Evolutionary conservation across 2,329 filamentous ascomycete genomes (phyloP), one percentile per base, ranked within the genome.

Genomic region (Cercospora sp.): DNA sequence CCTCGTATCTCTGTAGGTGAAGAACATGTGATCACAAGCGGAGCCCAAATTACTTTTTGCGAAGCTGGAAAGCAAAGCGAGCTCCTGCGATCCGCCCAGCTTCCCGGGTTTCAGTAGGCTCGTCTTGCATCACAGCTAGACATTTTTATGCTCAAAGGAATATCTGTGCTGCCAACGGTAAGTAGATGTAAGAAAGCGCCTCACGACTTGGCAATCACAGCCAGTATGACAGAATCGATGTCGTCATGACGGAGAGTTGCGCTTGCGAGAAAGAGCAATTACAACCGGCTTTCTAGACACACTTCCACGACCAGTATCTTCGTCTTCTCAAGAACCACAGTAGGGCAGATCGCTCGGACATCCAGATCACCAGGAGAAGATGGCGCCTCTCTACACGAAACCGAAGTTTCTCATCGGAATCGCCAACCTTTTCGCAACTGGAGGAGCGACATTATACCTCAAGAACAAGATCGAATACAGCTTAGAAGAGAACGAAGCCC

Each of bases 401-500:
- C 62, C 62, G 4, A 45, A 9, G 2, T 59, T 65, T 53, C 34
- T 65, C 51, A 59, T 65, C 53, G 51, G 62, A 18, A 57, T 66
- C 18, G 58, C 65, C 5, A 71, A 69, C 30, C 63, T 71, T 16
- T 69, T 65, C 10, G 69, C 70, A 2, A 73, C 71, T 8, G 66
- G 66, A 34, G 66, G 58, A 28, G 65, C 70, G 4, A 73, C 71
- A 30, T 67, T 68, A 24, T 66, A 68, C 45, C 66, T 73, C 16
- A 67, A 69, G 37, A 65, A 59, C 26, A 69, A 73, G 24, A 63
- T 73, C 12, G 74, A 79, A 30, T 80, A 81, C 74, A 83, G 82
- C 65, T 77, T 82, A 4, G 79, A 83, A 74, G 82, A 85, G 69
- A 79, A 82, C 71, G 83, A 84, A 75, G 82, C 83, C 3, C 79